Base-by-base conservation (phyloP, 495 filamentous ascomycete species). In the Hyaloscypha hepaticicola region DNA sequence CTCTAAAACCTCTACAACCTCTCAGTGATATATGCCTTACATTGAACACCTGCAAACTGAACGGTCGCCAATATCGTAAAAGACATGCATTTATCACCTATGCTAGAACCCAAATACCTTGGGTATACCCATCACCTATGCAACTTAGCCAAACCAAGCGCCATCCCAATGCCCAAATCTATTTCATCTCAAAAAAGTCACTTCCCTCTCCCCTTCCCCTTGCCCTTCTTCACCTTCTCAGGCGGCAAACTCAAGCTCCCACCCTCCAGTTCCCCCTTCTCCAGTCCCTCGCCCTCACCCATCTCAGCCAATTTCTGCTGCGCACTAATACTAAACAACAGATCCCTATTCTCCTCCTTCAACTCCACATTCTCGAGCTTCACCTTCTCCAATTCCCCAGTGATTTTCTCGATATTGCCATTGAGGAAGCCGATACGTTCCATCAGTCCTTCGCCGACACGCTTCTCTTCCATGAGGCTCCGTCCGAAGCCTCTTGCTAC, bases 321-420 rank as follows among this genome's bases (percentile, higher is more conserved):
- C 3, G 90, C 88, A 52, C 85, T 89, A 55, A 99, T 92, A 72
- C 93, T 96, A 78, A 97, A 96, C 27, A 83, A 87, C 71, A 99
- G 72, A 76, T 99, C 95, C n/a, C 91, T 80, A 73, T 96, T 94
- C 79, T 89, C 86, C 75, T 97, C 94, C 63, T 85, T 83, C 38
- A 96, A 72, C 73, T 88, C 84, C 68, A 72, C 78, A 58, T 85
- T 85, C 71, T 88, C 78, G 38, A 70, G 71, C 71, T 83, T 83
- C 6, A 89, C 72, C 31, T 74, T 73, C 48, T 82, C 81, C 14
- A 87, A 66, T 75, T 86, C 78, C 61, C 77, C 77, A 51, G 82
- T 83, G 12, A 87, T 72, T 7, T 67, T 75, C 60, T 82, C 81
- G 3, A 85, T 73, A 71, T 90, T 83, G 25, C 78, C 78, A 31